A percentile compares a stretch with the other conserved stretches of the same genome.
phyloP scores from a whole-genome alignment of 2,329 filamentous ascomycete genomes.

The Rhynchosporium agropyri region DNA sequence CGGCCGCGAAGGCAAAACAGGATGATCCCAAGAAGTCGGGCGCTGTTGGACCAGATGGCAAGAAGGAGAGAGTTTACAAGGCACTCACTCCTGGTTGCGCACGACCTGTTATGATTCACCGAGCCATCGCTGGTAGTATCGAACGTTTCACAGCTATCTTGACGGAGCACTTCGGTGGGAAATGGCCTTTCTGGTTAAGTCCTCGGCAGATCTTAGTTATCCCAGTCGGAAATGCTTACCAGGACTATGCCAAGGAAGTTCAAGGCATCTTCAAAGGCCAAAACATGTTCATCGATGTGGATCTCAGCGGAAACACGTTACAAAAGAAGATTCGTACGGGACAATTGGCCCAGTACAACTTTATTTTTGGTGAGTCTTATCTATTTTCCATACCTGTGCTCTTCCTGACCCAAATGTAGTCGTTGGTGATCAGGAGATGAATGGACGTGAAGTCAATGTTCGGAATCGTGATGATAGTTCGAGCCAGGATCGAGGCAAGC shows the following conservation, averaged over 20 bases:
- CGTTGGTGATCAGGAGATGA: conserved; percentile 63
- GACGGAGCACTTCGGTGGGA: conserved; percentile 81
- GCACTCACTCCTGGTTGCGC: conserved; percentile 69
- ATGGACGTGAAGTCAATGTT: conserved; percentile 62
- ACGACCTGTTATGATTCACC: conserved; percentile 84
- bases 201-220: conserved; percentile 81
- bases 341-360: conserved; percentile 82
- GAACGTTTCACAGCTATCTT: conserved; percentile 73
- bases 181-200: conserved; percentile 88
- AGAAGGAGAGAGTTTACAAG: conserved; percentile 50
- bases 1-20: conserved; percentile 45
- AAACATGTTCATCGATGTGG: conserved; percentile 71
- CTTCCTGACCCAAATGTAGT: conserved; percentile 45
- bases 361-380: conserved; percentile 67
- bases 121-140: conserved; percentile 75
- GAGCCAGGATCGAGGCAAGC: conserved; percentile 62
- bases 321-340: conserved; percentile 88
- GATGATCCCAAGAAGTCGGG: conserved; percentile 47
- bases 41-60: conserved; percentile 42
- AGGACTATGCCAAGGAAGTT: conserved; percentile 76
- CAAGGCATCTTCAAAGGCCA: conserved; percentile 67
- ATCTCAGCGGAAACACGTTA: conserved; percentile 76
- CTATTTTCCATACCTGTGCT: too few species aligned
- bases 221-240: conserved; percentile 71
- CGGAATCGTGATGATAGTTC: conserved; percentile 65